A percentile compares a stretch with the other conserved stretches of the same genome.
Conservation (phyloP, 495 filamentous ascomycete species). For the Daldinia decipiens region DNA sequence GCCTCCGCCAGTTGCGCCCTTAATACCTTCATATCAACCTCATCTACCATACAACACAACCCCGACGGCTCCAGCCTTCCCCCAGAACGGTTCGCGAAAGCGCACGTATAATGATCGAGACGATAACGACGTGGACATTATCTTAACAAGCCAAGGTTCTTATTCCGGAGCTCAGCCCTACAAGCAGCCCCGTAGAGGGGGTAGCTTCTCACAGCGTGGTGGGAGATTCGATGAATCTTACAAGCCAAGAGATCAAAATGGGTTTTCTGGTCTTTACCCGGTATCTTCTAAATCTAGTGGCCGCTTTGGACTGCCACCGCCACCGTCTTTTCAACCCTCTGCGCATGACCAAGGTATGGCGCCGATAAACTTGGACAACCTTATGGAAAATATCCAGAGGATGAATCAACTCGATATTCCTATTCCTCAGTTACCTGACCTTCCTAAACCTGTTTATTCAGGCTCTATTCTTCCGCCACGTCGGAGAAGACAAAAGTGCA, state of each 20-base stretch:
- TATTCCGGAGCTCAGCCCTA: constrained; percentile 60
- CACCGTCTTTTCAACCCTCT: constrained; percentile 36
- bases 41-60: constrained; percentile 26
- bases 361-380: constrained; percentile 67
- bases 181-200: constrained; percentile 80
- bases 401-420: constrained; percentile 76
- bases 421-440: constrained; percentile 62
- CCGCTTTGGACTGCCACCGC: constrained; percentile 41
- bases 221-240: constrained; percentile 53
- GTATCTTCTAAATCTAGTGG: constrained; percentile 21
- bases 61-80: constrained; percentile 16
- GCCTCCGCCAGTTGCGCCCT: constrained; percentile 38
- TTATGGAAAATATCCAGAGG: constrained; percentile 75
- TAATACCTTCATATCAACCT: constrained; percentile 26
- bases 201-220: constrained; percentile 61
- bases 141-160: constrained; percentile 54
- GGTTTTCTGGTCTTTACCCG: constrained; percentile 14
- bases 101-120: constrained; percentile 69
- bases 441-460: constrained; percentile 40
- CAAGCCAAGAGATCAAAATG: constrained; percentile 35
- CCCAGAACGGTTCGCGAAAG: constrained; percentile 58
- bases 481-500: constrained; percentile 69
- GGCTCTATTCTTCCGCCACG: constrained; percentile 31
- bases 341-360: constrained; percentile 44
- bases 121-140: constrained; percentile 59